Evolutionary conservation across 371 early-diverging fungal species (phyloP).

Genomic region (Apophysomyces elegans): DNA sequence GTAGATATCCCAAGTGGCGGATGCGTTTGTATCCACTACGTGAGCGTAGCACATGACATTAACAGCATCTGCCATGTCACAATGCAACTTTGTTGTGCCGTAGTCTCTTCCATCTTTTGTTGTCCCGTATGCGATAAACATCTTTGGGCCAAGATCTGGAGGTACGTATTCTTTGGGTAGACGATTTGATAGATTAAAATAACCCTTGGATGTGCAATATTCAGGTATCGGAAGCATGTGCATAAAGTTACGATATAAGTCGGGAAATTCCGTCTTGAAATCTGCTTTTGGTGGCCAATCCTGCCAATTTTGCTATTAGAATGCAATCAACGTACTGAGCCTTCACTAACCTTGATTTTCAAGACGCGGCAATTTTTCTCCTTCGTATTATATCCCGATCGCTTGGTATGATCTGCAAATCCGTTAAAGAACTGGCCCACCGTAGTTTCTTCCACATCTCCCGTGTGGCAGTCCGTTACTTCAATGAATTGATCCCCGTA

Average conservation of each 20-base stretch:
- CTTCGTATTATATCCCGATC: background rate
- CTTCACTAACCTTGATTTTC: constrained; percentile 44
- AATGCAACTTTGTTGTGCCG: constrained; percentile 73
- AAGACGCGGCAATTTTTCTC: constrained; percentile 19
- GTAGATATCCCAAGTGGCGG: constrained; percentile 78
- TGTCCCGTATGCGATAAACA: constrained; percentile 73
- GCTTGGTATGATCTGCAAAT: constrained; percentile 26
- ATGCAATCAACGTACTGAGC: background rate
- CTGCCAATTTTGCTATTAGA: constrained; percentile 27
- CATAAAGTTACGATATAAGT: constrained; percentile 59
- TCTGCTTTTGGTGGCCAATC: constrained; percentile 72
- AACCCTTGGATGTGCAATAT: constrained; percentile 62
- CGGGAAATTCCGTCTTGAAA: constrained; percentile 54
- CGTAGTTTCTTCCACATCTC: constrained; percentile 10
- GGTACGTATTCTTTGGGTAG: constrained; percentile 57
- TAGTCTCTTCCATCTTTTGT: constrained; percentile 34
- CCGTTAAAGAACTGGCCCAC: constrained; percentile 52
- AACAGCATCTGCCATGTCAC: constrained; percentile 79
- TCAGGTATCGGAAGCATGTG: constrained; percentile 58
- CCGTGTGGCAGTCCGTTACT: constrained; percentile 48
- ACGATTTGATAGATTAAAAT: constrained; percentile 63
- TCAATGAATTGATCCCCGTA: constrained; percentile 40
- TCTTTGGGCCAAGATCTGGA: constrained; percentile 77
- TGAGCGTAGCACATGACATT: constrained; percentile 68
- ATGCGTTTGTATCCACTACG: constrained; percentile 20